These are phyloP conservation scores for Tetradesmus obliquus DNA, from an alignment of 139 green algal genomes.

Conservation along the genomic window DNA sequence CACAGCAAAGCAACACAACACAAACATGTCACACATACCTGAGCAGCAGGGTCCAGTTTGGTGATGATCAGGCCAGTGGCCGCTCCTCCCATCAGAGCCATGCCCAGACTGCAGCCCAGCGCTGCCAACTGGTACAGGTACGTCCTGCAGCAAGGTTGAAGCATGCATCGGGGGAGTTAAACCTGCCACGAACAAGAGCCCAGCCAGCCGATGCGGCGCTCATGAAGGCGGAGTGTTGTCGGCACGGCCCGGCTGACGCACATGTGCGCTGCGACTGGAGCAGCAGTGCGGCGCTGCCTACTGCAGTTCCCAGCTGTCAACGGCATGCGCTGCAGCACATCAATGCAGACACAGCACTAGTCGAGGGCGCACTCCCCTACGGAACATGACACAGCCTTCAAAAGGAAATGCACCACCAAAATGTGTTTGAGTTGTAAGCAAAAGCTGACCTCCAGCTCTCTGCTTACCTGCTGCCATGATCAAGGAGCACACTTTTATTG, in stretches of 20 bases:
- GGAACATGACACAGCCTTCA: background rate
- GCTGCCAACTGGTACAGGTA: constrained; percentile 30
- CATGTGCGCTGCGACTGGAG: background rate
- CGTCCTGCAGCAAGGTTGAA: background rate
- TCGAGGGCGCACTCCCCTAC: background rate
- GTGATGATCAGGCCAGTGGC: constrained; percentile 6
- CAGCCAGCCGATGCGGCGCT: background rate
- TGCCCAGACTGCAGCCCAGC: constrained; percentile 20
- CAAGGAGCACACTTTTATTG: constrained; percentile 3
- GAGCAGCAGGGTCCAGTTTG: constrained; percentile 8
- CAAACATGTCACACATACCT: background rate
- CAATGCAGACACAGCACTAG: background rate
- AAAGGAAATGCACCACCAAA: background rate
- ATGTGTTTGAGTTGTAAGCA: background rate
- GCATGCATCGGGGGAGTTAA: background rate
- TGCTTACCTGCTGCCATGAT: background rate
- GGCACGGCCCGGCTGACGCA: background rate
- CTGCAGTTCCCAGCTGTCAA: background rate
- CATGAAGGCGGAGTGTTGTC: background rate
- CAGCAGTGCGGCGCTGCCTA: background rate
- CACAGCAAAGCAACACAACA: background rate
- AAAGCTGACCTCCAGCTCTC: background rate
- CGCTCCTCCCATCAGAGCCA: background rate
- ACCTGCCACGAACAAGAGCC: background rate
- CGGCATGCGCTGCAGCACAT: background rate